These are phyloP conservation scores for Cryptococcus jaspeensis DNA, from an alignment of 1,284 basidiomycete genomes.

Conservation along the genomic window DNA sequence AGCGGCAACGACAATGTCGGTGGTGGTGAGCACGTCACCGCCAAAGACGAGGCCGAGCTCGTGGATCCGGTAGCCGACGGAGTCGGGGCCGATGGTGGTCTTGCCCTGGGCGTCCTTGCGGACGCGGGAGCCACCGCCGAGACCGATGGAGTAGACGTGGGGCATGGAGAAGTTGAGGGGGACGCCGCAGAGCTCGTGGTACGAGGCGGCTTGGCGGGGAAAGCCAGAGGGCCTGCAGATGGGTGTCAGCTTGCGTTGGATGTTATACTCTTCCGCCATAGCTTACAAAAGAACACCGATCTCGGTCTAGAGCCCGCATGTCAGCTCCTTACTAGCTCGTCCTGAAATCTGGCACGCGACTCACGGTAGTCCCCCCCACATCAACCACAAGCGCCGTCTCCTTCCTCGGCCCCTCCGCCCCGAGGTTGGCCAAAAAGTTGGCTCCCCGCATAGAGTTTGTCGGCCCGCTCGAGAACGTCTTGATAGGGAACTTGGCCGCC, in stretches of 20 bases:
- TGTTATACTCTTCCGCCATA: slow-evolving; percentile 56
- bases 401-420: slow-evolving; percentile 31
- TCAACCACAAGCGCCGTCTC: slow-evolving; percentile 59
- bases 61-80: slow-evolving; percentile 58
- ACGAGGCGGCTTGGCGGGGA: slow-evolving; percentile 36
- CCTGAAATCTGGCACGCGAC: too few species aligned
- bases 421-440: slow-evolving; percentile 56
- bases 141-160: slow-evolving; percentile 37
- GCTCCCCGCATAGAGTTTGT: slow-evolving; percentile 65
- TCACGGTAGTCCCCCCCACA: slow-evolving; percentile 59
- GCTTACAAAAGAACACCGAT: slow-evolving; percentile 19
- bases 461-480: slow-evolving; percentile 61
- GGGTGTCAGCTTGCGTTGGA: not conserved
- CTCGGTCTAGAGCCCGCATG: slow-evolving; percentile 6
- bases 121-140: slow-evolving; percentile 39
- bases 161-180: slow-evolving; percentile 41
- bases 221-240: slow-evolving; percentile 36
- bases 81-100: slow-evolving; percentile 59
- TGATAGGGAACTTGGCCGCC: slow-evolving; percentile 60
- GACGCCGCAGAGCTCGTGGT: slow-evolving; percentile 36
- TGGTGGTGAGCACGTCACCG: slow-evolving; percentile 58
- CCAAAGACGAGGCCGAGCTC: slow-evolving; percentile 57
- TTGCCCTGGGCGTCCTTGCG: slow-evolving; percentile 29
- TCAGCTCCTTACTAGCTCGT: not conserved
- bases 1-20: slow-evolving; percentile 57